Evolutionary conservation across 73 alveolate genomes (phyloP), one percentile per base, ranked within the genome.

Genomic region (Uronychia setigera): DNA sequence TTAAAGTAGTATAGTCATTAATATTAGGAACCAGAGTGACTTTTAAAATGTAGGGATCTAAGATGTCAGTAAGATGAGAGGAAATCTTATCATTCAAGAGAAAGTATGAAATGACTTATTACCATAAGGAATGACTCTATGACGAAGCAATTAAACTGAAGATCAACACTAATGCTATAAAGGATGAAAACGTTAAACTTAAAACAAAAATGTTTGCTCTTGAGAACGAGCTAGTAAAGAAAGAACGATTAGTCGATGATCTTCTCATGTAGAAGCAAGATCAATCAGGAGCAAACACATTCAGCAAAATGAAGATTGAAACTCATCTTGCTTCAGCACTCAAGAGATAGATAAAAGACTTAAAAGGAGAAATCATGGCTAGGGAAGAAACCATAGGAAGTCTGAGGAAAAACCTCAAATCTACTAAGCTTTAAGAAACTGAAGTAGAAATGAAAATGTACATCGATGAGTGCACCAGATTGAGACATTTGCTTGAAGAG

Each of bases 401-500:
- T 27, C 91, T 92, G 25, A 92, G 74, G 81, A 90, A 90, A 59
- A 86, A 90, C 78, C 84, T 92, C 1, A 93, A 88, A 77, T 35
- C 81, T 30, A 90, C 97, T 0, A 93, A 84, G 80, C 31, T 79
- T 0, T 74, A 59, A 0, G 97, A 93, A 78, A 14, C 85, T 1
- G 97, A 93, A 31, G 83, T 83, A 0, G 97, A 93, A 82, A 59
- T 86, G 76, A 91, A 90, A 58, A 33, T 79, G 86, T 93, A 89
- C 77, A 79, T 91, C 9, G 97, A 93, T 60, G 97, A 93, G 81
- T 93, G 97, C 81, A 78, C 88, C 1, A 80, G 97, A 74, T 89
- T 93, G 19, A 75, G 93, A 67, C 85, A 67, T n/a, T 31, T 80
- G 76, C 87, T 83, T 1, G 91, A 91, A 82, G 96, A 93, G 46